A percentile compares a stretch with the other conserved stretches of the same genome.
phyloP scores from a whole-genome alignment of 2,329 filamentous ascomycete genomes.

The Diaporthe citriasiana region DNA sequence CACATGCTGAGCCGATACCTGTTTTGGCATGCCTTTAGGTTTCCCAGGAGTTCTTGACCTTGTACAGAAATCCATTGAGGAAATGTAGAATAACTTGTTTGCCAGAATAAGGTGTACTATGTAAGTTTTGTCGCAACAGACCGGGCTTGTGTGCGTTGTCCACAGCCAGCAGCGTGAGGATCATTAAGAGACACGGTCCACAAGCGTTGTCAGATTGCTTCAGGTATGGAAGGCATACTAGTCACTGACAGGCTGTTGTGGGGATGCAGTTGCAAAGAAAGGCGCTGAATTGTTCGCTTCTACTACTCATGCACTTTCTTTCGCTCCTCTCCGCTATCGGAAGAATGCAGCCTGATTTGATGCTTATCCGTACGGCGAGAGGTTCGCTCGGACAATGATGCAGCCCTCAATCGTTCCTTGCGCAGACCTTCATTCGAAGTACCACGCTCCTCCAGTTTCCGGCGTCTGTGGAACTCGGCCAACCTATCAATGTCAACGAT shows the following conservation, averaged over 20 bases:
- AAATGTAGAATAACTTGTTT: too few species aligned
- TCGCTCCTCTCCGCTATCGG: background rate
- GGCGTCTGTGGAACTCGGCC: background rate
- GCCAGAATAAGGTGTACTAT: too few species aligned
- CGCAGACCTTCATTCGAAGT: slow-evolving; percentile 11
- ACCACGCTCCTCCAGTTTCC: slow-evolving; percentile 18
- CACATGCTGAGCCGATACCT: background rate
- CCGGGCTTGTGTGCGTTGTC: background rate
- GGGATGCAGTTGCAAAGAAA: background rate
- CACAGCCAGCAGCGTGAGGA: background rate
- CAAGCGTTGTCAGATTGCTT: background rate
- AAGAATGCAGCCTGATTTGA: background rate
- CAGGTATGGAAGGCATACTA: background rate
- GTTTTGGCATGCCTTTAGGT: too few species aligned
- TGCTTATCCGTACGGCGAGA: background rate
- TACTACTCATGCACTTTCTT: background rate
- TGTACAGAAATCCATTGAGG: background rate
- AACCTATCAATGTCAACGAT: background rate
- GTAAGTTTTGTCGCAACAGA: background rate
- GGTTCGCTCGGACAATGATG: background rate
- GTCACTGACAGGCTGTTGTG: background rate
- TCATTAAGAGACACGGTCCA: background rate
- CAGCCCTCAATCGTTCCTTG: slow-evolving; percentile 4
- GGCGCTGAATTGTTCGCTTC: background rate
- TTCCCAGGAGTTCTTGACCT: background rate